These are phyloP conservation scores for Rhizopus arrhizus DNA, from an alignment of 371 early-diverging fungal genomes.

Conservation along the genomic window DNA sequence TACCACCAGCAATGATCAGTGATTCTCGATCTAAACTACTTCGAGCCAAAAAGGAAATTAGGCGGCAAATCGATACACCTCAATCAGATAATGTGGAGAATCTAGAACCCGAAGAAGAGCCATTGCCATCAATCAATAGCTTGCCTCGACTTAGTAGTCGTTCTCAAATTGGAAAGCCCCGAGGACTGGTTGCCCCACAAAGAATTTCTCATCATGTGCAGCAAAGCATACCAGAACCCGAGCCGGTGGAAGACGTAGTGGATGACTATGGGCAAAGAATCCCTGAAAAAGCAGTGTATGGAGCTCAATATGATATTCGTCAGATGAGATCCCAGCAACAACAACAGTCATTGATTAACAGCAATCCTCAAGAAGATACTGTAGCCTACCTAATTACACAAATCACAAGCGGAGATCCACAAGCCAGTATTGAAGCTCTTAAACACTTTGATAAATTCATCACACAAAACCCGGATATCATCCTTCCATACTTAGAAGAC, in stretches of 20 bases:
- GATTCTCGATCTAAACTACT: slow-evolving; percentile 70
- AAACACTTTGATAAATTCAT: slow-evolving; percentile 77
- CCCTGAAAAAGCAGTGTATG: slow-evolving; percentile 18
- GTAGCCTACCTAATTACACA: slow-evolving; percentile 77
- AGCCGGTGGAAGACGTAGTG: slow-evolving; percentile 54
- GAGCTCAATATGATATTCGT: slow-evolving; percentile 20
- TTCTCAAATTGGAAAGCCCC: slow-evolving; percentile 40
- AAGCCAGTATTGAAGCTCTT: slow-evolving; percentile 76
- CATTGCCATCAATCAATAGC: slow-evolving; percentile 39
- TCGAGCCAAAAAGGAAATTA: slow-evolving; percentile 73
- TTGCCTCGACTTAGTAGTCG: slow-evolving; percentile 32
- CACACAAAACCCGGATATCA: slow-evolving; percentile 49
- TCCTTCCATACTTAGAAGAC: slow-evolving; percentile 66
- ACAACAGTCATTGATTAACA: slow-evolving; percentile 4
- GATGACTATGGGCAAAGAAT: slow-evolving; percentile 41
- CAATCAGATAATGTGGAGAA: slow-evolving; percentile 49
- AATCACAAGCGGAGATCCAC: slow-evolving; percentile 72
- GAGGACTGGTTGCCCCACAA: slow-evolving; percentile 21
- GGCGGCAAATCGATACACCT: slow-evolving; percentile 79
- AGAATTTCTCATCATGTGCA: slow-evolving; percentile 19
- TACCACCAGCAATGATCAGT: slow-evolving; percentile 60
- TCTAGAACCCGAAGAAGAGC: slow-evolving; percentile 39
- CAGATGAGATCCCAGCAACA: slow-evolving; percentile 32
- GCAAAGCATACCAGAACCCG: slow-evolving; percentile 37
- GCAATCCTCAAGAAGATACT: slow-evolving; percentile 37